Evolutionary conservation across 2,329 filamentous ascomycete genomes (phyloP), one percentile per base, ranked within the genome.

Genomic region (Aspergillus puulaauensis): DNA sequence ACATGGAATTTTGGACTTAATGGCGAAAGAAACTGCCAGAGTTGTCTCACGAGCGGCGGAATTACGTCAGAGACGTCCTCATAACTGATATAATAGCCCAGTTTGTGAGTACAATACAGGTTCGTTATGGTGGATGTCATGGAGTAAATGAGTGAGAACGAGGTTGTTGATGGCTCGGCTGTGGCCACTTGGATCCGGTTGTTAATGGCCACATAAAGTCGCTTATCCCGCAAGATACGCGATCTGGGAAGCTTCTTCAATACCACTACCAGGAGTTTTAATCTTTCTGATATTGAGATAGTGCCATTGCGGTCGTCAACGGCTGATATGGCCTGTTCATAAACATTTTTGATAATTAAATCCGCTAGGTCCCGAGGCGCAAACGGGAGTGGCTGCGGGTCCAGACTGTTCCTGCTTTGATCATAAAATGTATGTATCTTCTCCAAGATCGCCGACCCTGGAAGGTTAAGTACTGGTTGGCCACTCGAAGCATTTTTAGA

Each of bases 1-100:
- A 99, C 93, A 69, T 98, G 95, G 64, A 93, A 96, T 70, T 96
- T 96, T 0, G 93, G 92, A 61, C 88, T 87, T 12, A 87, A 82
- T n/a, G 90, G 88, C 0, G 91, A 90, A 40, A 99, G 77, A 67
- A 90, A 91, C 5, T 79, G 74, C 95, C 95, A 99, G 0, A 93
- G 82, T 56, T 88, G 83, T 2, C 80, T 80, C 15, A 95, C 86
- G 21, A 98, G 77, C 27, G 84, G 81, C 19, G 85, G 81, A 5
- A 93, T 83, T 8, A 96, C 76, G 54, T 75, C 55, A 78, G 81
- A 55, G 81, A 88, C 50, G 88, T 78, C 73, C 52, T 76, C 70
- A 50, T 77, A 73, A 46, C 66, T 73, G 45, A 77, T 60, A 59
- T 77, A 76, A 51, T 68, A 68, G 2, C 72, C 71, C 21, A 68